These are phyloP conservation scores for Asterophora lycoperdoides DNA, from an alignment of 768 basidiomycete genomes.

Conservation along the genomic window DNA sequence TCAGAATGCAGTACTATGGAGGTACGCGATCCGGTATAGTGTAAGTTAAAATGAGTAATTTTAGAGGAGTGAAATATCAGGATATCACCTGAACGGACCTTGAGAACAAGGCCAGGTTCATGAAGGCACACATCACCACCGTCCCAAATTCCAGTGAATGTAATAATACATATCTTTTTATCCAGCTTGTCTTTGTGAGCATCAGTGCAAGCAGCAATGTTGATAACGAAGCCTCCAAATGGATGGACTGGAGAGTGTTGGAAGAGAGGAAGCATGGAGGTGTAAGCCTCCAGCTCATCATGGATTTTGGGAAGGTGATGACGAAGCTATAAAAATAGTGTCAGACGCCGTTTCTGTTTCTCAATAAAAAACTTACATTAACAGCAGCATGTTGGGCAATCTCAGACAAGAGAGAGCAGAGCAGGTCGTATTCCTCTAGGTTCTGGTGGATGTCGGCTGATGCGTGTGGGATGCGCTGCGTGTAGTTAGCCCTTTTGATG, in stretches of 20 bases:
- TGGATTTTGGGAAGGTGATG: neutral
- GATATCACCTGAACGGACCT: slow-evolving; percentile 17
- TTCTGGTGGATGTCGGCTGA: no score
- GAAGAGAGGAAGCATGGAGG: neutral
- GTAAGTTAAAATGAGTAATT: slow-evolving; percentile 23
- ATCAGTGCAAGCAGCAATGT: slow-evolving; percentile 19
- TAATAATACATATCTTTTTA: slow-evolving; percentile 22
- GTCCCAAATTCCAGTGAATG: slow-evolving; percentile 17
- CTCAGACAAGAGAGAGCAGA: no score
- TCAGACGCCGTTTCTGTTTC: neutral
- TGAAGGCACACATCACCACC: slow-evolving; percentile 23
- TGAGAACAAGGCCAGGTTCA: slow-evolving; percentile 22
- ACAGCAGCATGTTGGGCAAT: neutral
- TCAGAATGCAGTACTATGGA: slow-evolving; percentile 21
- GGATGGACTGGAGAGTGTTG: slow-evolving; percentile 12
- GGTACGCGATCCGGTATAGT: slow-evolving; percentile 15
- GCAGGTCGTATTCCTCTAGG: no score
- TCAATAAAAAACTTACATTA: neutral
- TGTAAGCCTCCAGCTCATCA: neutral
- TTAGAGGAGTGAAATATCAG: slow-evolving; percentile 20
- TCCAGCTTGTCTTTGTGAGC: slow-evolving; percentile 20
- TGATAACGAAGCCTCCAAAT: slow-evolving; percentile 22
- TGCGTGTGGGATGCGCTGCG: no score
- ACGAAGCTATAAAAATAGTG: neutral
- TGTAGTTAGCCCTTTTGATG: no score